A percentile compares a stretch with the other conserved stretches of the same genome.
These are phyloP conservation scores for Diospyros lotus DNA, from an alignment of 148 eudicot genomes.

Conservation along the genomic window DNA sequence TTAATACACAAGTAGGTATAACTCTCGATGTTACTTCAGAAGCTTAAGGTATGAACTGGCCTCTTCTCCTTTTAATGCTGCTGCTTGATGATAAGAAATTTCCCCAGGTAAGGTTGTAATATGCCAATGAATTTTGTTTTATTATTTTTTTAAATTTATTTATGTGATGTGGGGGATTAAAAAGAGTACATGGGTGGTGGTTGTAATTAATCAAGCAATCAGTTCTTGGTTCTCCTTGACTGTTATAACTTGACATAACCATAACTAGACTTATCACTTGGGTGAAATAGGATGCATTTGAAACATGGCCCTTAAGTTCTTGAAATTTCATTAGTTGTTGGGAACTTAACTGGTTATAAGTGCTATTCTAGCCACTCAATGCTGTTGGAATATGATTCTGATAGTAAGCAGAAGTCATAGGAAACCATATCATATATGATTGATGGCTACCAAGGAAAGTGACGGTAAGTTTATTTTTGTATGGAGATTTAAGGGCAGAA, in stretches of 20 bases:
- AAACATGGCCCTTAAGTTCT: not conserved
- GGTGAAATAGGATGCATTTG: no score
- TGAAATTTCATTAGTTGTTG: not conserved
- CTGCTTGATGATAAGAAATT: not conserved
- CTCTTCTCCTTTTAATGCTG: constrained; percentile 2
- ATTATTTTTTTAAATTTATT: not conserved
- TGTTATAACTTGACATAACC: no score
- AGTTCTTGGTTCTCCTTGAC: no score
- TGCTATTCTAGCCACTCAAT: not conserved
- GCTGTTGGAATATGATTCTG: not conserved
- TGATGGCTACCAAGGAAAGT: no score
- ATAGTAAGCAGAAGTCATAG: no score
- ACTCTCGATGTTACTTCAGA: constrained; percentile 31
- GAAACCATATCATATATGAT: no score
- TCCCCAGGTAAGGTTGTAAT: not conserved
- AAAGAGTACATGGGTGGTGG: not conserved
- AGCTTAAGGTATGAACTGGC: constrained; percentile 40
- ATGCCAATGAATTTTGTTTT: not conserved
- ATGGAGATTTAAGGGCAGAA: no score
- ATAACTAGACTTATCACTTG: no score
- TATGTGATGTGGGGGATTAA: not conserved
- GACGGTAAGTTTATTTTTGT: no score
- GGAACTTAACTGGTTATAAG: not conserved
- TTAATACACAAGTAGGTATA: constrained; percentile 46
- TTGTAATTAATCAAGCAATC: not conserved